Evolutionary conservation across 2,329 filamentous ascomycete species (phyloP).

Genomic region (Madurella mycetomatis): DNA sequence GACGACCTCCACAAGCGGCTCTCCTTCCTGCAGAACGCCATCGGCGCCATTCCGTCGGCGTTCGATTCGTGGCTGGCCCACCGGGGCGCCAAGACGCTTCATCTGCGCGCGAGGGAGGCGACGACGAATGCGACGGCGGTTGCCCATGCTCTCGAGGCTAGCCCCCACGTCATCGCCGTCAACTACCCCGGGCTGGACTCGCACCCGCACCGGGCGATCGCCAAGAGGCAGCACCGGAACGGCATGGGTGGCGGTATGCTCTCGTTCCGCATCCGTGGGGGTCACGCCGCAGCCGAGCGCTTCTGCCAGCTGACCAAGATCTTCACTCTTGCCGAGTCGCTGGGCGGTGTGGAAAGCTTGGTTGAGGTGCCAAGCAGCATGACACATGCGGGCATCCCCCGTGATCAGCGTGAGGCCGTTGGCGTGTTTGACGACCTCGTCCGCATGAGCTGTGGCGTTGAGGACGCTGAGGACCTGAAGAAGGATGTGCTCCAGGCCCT

Average conservation of each 20-base stretch:
- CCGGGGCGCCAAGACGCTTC: conserved; percentile 92
- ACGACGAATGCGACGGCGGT: conserved; percentile 75
- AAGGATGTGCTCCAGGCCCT: conserved; percentile 76
- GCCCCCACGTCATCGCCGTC: conserved; percentile 77
- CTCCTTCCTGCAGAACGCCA: conserved; percentile 92
- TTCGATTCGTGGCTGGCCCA: conserved; percentile 99
- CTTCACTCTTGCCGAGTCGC: conserved; percentile 87
- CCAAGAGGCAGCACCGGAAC: conserved; percentile 84
- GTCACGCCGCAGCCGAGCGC: conserved; percentile 76
- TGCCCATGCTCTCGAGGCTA: conserved; percentile 71
- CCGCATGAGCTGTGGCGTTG: conserved; percentile 87
- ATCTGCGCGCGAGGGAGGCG: conserved; percentile 84
- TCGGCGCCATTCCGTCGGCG: conserved; percentile 87
- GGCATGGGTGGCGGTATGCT: conserved; percentile 97
- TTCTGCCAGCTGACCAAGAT: conserved; percentile 89
- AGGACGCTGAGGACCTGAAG: conserved; percentile 81
- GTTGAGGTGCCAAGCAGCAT: conserved; percentile 91
- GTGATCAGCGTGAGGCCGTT: conserved; percentile 82
- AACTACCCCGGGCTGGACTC: conserved; percentile 92
- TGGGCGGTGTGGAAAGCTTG: conserved; percentile 85
- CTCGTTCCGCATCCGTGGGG: conserved; percentile 88
- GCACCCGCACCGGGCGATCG: conserved; percentile 81
- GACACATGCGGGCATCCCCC: conserved; percentile 95
- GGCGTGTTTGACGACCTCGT: conserved; percentile 95
- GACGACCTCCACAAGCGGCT: conserved; percentile 72